A percentile compares a stretch with the other conserved stretches of the same genome.
Evolutionary conservation across 441 rosid species (phyloP).

Genomic region (Lagerstroemia fauriei): DNA sequence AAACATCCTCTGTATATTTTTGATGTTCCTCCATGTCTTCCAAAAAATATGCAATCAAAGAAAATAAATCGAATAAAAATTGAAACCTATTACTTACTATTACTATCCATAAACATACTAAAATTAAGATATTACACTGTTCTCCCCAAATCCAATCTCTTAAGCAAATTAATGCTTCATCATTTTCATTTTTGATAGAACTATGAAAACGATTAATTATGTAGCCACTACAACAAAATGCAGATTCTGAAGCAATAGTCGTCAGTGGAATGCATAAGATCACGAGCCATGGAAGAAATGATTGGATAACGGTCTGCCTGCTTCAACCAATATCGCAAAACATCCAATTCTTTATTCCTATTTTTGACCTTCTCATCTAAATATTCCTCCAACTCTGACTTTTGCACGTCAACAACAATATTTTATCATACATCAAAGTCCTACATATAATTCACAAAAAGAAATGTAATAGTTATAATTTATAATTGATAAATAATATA

Average conservation of each 20-base stretch:
- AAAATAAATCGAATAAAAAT: no score
- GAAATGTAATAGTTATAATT: neutral
- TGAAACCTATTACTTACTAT: no score
- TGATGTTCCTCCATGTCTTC: no score
- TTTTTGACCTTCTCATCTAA: neutral
- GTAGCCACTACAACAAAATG: neutral
- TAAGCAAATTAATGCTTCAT: neutral
- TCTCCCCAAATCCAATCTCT: no score
- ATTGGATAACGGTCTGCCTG: neutral
- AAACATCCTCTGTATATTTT: no score
- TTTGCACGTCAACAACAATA: neutral
- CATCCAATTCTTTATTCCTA: neutral
- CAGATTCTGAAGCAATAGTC: neutral
- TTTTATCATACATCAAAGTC: neutral
- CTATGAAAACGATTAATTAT: neutral
- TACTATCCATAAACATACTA: no score
- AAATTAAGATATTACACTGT: no score
- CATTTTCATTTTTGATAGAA: neutral
- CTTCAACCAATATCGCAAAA: constrained; percentile 11
- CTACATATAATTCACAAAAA: neutral
- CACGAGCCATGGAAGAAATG: neutral
- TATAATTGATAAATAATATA: no score
- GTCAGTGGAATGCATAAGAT: constrained; percentile 2
- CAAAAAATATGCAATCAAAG: no score
- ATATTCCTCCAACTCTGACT: neutral